Base-by-base conservation (phyloP, 2,329 filamentous ascomycete genomes). In the Clonostachys chloroleuca region DNA sequence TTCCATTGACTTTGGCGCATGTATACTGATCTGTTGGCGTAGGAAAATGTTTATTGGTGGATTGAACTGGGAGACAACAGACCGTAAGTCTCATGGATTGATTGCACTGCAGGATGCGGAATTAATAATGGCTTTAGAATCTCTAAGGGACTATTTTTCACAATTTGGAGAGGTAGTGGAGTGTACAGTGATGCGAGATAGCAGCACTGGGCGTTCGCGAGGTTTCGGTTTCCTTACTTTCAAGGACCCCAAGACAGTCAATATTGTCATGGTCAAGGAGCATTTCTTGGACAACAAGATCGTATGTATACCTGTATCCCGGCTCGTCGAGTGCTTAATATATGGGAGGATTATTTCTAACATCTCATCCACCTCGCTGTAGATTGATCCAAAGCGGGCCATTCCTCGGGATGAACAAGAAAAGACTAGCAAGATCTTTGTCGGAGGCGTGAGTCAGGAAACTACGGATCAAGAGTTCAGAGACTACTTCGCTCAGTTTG, bases 1-100 rank as follows among this genome's bases (percentile, higher is more conserved):
- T 30, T 30, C 9, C 24, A 30, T 10, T 10, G 10, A 30, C 24
- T 30, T 30, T 30, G 24, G 24, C 24, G 24, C 24, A 30, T 30
- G 24, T 30, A 30, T 41, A 46, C 45, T 46, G 35, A 46, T 14
- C n/a, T 4, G 24, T 13, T 20, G 14, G 35, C 51, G 61, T 72
- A 99, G 94, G 61, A 99, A 99, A 75, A 99, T 99, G 94, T 99
- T 99, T 60, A 99, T 99, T 69, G 94, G 94, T 59, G 94, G 94
- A 39, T 74, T 99, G 47, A 99, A 99, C 65, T 99, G 94, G 94
- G 94, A 99, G 70, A 99, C 94, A 14, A 97, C 94, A 47, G 92
- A 97, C 73, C 85, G 92, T 97, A 84, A 79, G 91, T 72, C 41
- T n/a, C 16, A 14, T 6, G 24, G 37, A 10, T 16, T 37, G 30